Percentiles rank a stretch among this genome's conserved stretches.
phyloP scores from a whole-genome alignment of 2,329 filamentous ascomycete species.

The Ophiostoma piceae region DNA sequence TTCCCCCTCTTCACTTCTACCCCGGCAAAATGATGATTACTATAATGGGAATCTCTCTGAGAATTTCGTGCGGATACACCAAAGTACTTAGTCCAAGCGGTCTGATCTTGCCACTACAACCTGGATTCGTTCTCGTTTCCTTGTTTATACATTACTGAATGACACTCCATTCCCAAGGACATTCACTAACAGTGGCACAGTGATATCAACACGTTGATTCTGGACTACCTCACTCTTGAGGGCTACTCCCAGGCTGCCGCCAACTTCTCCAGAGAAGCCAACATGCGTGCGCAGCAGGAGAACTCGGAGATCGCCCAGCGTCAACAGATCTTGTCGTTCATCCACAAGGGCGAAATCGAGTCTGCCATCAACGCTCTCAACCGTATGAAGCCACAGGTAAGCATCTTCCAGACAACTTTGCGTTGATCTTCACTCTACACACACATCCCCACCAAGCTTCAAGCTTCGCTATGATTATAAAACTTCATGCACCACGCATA shows the following conservation, averaged over 20 bases:
- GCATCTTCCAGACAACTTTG: constrained; percentile 34
- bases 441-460: too few species aligned
- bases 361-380: constrained; percentile 82
- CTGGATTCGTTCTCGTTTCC: constrained; percentile 20
- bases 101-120: constrained; percentile 27
- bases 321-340: constrained; percentile 77
- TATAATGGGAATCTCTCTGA: constrained; percentile 99
- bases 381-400: constrained; percentile 83
- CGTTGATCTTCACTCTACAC: background rate
- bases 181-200: constrained; percentile 43
- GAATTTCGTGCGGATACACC: constrained; percentile 75
- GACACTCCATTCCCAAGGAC: background rate
- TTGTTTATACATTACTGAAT: constrained; percentile 9
- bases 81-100: constrained; percentile 58
- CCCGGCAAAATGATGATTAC: constrained; percentile 65
- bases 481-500: constrained; percentile 99
- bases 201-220: constrained; percentile 89
- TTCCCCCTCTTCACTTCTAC: background rate
- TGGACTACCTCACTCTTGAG: constrained; percentile 95
- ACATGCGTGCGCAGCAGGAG: constrained; percentile 69
- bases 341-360: constrained; percentile 80
- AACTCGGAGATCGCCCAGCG: constrained; percentile 68
- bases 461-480: constrained; percentile 79
- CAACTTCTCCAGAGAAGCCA: constrained; percentile 91
- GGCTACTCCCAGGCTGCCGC: constrained; percentile 89